Conservation (phyloP, 192 early-diverging fungal genomes). For the Chytriomyces sp. region DNA sequence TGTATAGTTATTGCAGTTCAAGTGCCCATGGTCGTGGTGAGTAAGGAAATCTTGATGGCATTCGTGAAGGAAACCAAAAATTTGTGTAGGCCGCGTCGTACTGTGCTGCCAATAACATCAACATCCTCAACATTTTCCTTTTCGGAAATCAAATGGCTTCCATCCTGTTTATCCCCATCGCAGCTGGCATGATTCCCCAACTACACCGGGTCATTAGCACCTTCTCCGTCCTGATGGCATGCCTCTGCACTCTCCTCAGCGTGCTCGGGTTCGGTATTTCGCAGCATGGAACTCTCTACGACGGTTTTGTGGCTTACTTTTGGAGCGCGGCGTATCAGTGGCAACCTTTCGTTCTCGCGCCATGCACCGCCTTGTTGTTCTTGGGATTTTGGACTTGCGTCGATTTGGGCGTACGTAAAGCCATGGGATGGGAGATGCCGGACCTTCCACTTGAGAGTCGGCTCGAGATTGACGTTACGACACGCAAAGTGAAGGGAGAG, state of each 20-base stretch:
- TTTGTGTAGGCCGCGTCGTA: conserved; percentile 8
- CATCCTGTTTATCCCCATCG: conserved; percentile 37
- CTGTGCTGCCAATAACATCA: conserved; percentile 3
- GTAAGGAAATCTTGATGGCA: too few relatives aligned
- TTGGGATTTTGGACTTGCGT: conserved; percentile 19
- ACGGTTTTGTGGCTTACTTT: conserved; percentile 33
- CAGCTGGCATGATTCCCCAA: conserved; percentile 30
- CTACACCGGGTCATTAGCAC: conserved; percentile 39
- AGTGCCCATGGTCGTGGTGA: not conserved
- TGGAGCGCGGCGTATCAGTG: conserved; percentile 36
- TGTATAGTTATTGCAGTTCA: not conserved
- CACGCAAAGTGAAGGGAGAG: too few relatives aligned
- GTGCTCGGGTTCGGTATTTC: conserved; percentile 22
- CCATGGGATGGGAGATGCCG: conserved; percentile 15
- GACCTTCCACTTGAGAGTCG: too few relatives aligned
- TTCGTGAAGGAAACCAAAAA: too few relatives aligned
- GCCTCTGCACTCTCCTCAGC: conserved; percentile 35
- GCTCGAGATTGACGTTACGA: too few relatives aligned
- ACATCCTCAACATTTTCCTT: conserved; percentile 29
- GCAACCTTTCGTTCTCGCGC: conserved; percentile 37
- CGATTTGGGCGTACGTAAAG: conserved; percentile 30
- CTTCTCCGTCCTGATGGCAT: conserved; percentile 38
- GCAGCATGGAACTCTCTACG: conserved; percentile 14
- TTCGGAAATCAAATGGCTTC: conserved; percentile 44
- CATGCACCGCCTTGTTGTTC: conserved; percentile 30